Evolutionary conservation across 352 stramenopile genomes (phyloP).

Genomic region (Aphanomyces invadans): DNA sequence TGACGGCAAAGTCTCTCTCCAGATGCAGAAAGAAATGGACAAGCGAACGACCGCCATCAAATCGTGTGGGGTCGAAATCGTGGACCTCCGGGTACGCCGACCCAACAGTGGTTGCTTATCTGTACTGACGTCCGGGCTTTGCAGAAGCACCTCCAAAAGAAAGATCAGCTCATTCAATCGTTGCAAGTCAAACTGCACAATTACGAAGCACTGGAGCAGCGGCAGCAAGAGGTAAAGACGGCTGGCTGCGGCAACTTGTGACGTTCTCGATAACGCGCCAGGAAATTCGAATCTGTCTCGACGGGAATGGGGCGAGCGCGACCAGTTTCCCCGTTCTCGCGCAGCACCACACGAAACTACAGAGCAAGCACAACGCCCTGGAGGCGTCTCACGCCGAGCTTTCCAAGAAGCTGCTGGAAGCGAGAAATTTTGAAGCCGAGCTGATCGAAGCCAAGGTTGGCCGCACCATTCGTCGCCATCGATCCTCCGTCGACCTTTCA

Average conservation of each 20-base stretch:
- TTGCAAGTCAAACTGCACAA: slow-evolving; percentile 35
- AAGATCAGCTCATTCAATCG: slow-evolving; percentile 27
- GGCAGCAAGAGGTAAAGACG: slow-evolving; percentile 40
- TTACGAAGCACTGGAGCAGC: slow-evolving; percentile 35
- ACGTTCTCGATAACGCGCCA: neutral
- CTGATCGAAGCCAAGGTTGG: slow-evolving; percentile 21
- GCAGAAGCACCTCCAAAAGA: slow-evolving; percentile 17
- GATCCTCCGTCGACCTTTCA: too few relatives aligned
- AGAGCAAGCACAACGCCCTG: slow-evolving; percentile 59
- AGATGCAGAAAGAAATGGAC: slow-evolving; percentile 61
- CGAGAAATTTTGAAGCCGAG: slow-evolving; percentile 42
- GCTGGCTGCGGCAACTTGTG: slow-evolving; percentile 26
- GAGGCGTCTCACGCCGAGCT: slow-evolving; percentile 33
- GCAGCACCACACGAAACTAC: slow-evolving; percentile 48
- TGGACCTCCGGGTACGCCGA: slow-evolving; percentile 41
- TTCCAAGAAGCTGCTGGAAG: slow-evolving; percentile 33
- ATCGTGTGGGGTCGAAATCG: slow-evolving; percentile 53
- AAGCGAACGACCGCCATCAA: slow-evolving; percentile 44
- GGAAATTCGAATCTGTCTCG: slow-evolving; percentile 19
- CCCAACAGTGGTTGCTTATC: too few relatives aligned
- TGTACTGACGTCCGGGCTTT: too few relatives aligned
- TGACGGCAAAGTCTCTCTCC: neutral
- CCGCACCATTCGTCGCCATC: too few relatives aligned
- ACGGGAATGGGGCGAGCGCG: neutral
- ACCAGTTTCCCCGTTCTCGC: slow-evolving; percentile 19